A percentile compares a stretch with the other conserved stretches of the same genome.
phyloP scores from a whole-genome alignment of 768 basidiomycete genomes.

The Tulasnella calospora region DNA sequence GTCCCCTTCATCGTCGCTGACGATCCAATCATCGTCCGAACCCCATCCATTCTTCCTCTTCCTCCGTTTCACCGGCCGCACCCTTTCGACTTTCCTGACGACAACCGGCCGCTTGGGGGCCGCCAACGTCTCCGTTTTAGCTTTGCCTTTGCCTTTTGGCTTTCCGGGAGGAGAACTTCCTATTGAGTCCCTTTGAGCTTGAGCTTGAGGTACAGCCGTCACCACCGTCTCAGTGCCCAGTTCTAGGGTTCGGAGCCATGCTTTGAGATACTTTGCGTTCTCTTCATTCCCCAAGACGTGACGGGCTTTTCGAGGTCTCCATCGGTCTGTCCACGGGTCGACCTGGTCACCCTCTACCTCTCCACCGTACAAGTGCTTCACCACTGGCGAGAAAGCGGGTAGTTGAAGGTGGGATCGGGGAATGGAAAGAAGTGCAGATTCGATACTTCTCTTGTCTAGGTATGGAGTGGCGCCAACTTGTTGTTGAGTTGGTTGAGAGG shows the following conservation, averaged over 20 bases:
- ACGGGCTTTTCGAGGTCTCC: slow-evolving; percentile 65
- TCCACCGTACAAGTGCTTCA: background rate
- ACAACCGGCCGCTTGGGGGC: slow-evolving; percentile 31
- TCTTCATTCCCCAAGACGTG: slow-evolving; percentile 76
- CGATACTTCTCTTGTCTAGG: background rate
- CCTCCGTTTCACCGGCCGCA: slow-evolving; percentile 16
- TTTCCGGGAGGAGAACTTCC: background rate
- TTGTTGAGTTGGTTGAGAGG: background rate
- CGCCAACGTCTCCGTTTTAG: slow-evolving; percentile 31
- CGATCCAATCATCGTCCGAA: slow-evolving; percentile 52
- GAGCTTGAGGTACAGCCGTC: background rate
- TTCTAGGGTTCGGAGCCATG: slow-evolving; percentile 72
- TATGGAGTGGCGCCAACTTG: background rate
- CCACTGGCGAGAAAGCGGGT: background rate
- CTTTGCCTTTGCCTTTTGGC: slow-evolving; percentile 21
- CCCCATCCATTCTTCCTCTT: slow-evolving; percentile 26
- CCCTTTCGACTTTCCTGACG: slow-evolving; percentile 22
- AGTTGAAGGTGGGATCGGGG: background rate
- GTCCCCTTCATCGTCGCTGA: slow-evolving; percentile 39
- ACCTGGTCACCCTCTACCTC: background rate
- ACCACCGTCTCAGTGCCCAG: slow-evolving; percentile 44
- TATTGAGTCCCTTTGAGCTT: background rate
- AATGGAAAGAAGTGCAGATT: background rate
- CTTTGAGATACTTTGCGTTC: slow-evolving; percentile 63
- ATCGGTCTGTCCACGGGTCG: slow-evolving; percentile 66